Conservation (phyloP, 139 green algal species). For the Chlamydomonas sphaeroides region DNA sequence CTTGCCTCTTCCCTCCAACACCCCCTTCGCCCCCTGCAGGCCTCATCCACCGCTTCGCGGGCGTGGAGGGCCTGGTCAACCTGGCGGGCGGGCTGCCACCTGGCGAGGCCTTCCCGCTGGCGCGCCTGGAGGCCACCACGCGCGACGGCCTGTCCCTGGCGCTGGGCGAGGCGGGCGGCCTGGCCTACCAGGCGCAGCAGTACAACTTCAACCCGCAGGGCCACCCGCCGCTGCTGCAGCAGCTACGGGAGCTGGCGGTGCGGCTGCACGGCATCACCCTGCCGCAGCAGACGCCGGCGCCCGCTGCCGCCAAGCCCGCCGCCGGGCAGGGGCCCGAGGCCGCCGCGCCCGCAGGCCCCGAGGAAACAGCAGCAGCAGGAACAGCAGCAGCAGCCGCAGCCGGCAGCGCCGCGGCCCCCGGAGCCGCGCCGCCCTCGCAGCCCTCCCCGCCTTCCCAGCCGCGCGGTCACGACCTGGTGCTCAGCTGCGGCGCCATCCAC, state of each 20-base stretch:
- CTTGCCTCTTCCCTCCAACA: too few relatives aligned
- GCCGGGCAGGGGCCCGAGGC: too few relatives aligned
- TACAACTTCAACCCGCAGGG: slow-evolving; percentile 45
- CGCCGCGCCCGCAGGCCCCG: neutral
- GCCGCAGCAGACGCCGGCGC: too few relatives aligned
- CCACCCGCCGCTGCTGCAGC: slow-evolving; percentile 5
- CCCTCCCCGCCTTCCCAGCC: neutral
- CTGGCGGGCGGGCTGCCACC: slow-evolving; percentile 28
- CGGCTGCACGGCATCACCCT: neutral
- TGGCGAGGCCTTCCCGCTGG: slow-evolving; percentile 20
- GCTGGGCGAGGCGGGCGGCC: neutral
- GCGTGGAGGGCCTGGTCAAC: neutral
- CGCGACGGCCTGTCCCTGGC: neutral
- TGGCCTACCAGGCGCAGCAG: slow-evolving; percentile 32
- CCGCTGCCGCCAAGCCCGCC: neutral
- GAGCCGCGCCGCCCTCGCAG: neutral
- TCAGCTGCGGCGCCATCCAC: slow-evolving; percentile 36
- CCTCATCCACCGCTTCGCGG: slow-evolving; percentile 25
- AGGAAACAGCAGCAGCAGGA: neutral
- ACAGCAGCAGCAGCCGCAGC: neutral
- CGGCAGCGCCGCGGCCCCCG: neutral
- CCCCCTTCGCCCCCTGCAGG: neutral
- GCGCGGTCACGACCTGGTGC: neutral
- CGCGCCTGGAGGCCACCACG: too few relatives aligned
- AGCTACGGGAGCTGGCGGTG: neutral